Percentiles rank a stretch among this genome's conserved stretches.
Conservation (phyloP, 2,329 filamentous ascomycete genomes). For the Colletotrichum sp. region DNA sequence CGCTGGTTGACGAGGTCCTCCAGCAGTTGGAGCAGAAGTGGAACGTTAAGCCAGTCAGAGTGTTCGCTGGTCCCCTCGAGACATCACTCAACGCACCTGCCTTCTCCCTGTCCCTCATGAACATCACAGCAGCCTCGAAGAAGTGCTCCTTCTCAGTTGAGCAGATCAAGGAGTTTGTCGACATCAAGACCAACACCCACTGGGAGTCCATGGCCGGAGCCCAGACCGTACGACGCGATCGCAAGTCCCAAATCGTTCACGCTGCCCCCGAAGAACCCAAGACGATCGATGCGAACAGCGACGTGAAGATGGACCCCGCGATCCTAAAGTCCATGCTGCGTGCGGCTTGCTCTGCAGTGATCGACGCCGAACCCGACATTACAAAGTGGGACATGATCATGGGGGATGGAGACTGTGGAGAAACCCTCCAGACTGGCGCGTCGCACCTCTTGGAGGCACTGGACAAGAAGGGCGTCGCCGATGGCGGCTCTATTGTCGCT, state of each 20-base stretch:
- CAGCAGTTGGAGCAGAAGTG: constrained; percentile 52
- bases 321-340: constrained; percentile 61
- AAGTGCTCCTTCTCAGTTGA: constrained; percentile 50
- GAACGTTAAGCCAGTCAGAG: constrained; percentile 55
- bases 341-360: constrained; percentile 54
- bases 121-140: constrained; percentile 53
- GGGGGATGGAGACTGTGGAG: constrained; percentile 71
- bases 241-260: constrained; percentile 48
- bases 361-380: constrained; percentile 65
- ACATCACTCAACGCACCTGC: constrained; percentile 75
- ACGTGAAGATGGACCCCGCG: constrained; percentile 55
- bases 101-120: constrained; percentile 72
- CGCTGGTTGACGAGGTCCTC: constrained; percentile 57
- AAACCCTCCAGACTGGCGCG: constrained; percentile 62
- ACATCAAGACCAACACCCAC: constrained; percentile 63
- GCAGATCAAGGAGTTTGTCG: constrained; percentile 68
- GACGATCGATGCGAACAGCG: constrained; percentile 41
- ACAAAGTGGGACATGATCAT: constrained; percentile 68
- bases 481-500: constrained; percentile 48
- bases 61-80: constrained; percentile 69
- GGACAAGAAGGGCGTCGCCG: constrained; percentile 38
- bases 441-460: constrained; percentile 52
- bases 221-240: constrained; percentile 40
- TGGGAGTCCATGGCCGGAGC: constrained; percentile 59
- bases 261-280: constrained; percentile 37